phyloP scores from a whole-genome alignment of 2,329 filamentous ascomycete species.

The Penicillium vulpinum region DNA sequence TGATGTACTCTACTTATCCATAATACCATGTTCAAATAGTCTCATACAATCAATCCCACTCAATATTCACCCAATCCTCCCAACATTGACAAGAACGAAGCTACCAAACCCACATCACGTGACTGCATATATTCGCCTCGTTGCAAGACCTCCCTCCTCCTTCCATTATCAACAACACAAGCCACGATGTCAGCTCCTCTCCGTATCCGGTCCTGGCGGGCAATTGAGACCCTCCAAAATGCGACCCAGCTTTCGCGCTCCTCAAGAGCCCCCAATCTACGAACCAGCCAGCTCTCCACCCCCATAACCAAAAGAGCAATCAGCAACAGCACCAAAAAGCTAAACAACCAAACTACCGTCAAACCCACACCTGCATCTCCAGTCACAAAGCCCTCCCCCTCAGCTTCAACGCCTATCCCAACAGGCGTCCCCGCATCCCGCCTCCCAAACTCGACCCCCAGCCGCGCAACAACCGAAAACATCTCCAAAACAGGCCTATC shows the following conservation, averaged over 20 bases:
- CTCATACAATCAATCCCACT: not conserved
- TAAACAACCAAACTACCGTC: slow-evolving; percentile 12
- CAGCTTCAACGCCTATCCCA: slow-evolving; percentile 1
- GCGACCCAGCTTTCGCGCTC: slow-evolving; percentile 11
- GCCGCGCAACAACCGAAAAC: slow-evolving; percentile 36
- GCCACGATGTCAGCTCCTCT: slow-evolving; percentile 26
- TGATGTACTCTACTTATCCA: slow-evolving; percentile 26
- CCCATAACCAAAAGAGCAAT: slow-evolving; percentile 14
- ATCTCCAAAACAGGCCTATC: slow-evolving; percentile 42
- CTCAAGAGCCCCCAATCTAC: slow-evolving; percentile 9
- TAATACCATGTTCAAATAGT: not conserved
- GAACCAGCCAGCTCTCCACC: slow-evolving; percentile 5
- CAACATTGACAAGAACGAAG: not conserved
- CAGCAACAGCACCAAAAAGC: slow-evolving; percentile 19
- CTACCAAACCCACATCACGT: slow-evolving; percentile 23
- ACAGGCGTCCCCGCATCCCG: slow-evolving; percentile 18
- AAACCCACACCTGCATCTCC: slow-evolving; percentile 12
- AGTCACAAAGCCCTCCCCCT: slow-evolving; percentile 9
- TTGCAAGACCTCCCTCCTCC: slow-evolving; percentile 10
- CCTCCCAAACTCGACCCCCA: slow-evolving; percentile 26
- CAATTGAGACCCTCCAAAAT: slow-evolving; percentile 20
- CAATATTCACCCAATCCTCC: not conserved
- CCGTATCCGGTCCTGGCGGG: slow-evolving; percentile 21
- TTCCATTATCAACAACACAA: slow-evolving; percentile 7
- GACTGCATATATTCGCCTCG: slow-evolving; percentile 4